Conservation (phyloP, 331 rosid genomes). For the Telfairia occidentalis region DNA sequence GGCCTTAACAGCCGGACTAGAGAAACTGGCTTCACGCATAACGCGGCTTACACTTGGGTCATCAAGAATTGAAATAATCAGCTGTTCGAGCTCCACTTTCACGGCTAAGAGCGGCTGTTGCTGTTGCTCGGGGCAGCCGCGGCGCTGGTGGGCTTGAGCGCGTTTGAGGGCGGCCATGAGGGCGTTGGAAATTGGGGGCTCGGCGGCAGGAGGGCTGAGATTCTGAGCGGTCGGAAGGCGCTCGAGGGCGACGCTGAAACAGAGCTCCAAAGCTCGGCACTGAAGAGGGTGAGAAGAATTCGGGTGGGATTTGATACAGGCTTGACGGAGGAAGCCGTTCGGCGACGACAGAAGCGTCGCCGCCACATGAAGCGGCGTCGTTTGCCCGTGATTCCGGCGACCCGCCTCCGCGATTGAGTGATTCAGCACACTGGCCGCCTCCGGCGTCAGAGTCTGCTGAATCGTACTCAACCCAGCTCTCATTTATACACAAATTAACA, state of each 20-base stretch:
- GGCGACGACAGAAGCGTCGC: slow-evolving; percentile 71
- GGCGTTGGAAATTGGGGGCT: slow-evolving; percentile 83
- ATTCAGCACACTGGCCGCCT: slow-evolving; percentile 77
- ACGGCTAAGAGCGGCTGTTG: slow-evolving; percentile 91
- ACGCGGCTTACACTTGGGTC: slow-evolving; percentile 96
- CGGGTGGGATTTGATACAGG: slow-evolving; percentile 86
- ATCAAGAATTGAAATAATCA: slow-evolving; percentile 82
- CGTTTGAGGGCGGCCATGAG: slow-evolving; percentile 87
- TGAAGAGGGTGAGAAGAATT: slow-evolving; percentile 90
- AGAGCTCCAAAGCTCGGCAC: slow-evolving; percentile 87
- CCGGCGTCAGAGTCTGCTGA: slow-evolving; percentile 92
- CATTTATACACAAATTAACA: slow-evolving; percentile 33
- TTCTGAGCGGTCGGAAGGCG: slow-evolving; percentile 68
- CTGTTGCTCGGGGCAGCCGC: slow-evolving; percentile 92
- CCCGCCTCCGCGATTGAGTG: slow-evolving; percentile 78
- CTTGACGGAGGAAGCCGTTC: slow-evolving; percentile 68
- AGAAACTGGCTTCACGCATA: slow-evolving; percentile 92
- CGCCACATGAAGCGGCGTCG: slow-evolving; percentile 94
- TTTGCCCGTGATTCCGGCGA: slow-evolving; percentile 82
- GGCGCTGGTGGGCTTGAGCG: slow-evolving; percentile 95
- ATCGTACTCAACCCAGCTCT: slow-evolving; percentile 83
- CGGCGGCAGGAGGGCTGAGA: slow-evolving; percentile 30
- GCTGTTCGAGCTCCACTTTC: slow-evolving; percentile 80
- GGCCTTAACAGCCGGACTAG: slow-evolving; percentile 86
- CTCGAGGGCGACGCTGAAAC: slow-evolving; percentile 84